phyloP scores from a whole-genome alignment of 306 rosid species.

The Fragaria ananassa region DNA sequence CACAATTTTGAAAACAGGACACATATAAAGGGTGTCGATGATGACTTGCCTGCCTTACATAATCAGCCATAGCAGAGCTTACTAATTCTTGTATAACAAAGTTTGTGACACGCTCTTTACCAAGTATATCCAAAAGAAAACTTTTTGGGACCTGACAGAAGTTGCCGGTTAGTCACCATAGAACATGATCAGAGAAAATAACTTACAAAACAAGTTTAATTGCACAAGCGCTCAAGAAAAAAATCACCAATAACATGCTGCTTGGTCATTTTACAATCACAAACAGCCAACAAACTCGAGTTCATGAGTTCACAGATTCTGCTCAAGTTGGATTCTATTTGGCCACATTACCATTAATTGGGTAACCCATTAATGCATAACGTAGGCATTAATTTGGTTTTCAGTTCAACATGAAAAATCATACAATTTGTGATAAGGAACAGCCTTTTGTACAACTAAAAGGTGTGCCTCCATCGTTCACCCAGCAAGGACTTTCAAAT shows the following conservation, averaged over 20 bases:
- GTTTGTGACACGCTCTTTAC: conserved; percentile 68
- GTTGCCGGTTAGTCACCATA: neutral
- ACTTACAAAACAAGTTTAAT: neutral
- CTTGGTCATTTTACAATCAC: too few species aligned
- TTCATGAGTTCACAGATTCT: neutral
- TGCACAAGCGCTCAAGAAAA: neutral
- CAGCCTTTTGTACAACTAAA: neutral
- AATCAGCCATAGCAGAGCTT: conserved; percentile 70
- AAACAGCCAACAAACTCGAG: neutral
- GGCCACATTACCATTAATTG: neutral
- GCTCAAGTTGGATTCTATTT: neutral
- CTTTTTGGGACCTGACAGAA: conserved; percentile 57
- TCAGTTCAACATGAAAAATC: neutral
- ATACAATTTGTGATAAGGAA: neutral
- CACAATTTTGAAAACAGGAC: neutral
- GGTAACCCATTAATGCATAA: neutral
- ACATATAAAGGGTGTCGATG: conserved; percentile 6
- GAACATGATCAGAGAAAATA: neutral
- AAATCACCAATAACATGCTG: neutral
- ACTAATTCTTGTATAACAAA: conserved; percentile 80
- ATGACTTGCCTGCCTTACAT: conserved; percentile 53
- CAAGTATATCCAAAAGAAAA: conserved; percentile 68
- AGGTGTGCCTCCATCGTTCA: neutral
- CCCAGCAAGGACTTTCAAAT: neutral
- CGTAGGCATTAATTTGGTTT: neutral